Base-by-base conservation (phyloP, 495 filamentous ascomycete species). In the Neurospora hispaniola region DNA sequence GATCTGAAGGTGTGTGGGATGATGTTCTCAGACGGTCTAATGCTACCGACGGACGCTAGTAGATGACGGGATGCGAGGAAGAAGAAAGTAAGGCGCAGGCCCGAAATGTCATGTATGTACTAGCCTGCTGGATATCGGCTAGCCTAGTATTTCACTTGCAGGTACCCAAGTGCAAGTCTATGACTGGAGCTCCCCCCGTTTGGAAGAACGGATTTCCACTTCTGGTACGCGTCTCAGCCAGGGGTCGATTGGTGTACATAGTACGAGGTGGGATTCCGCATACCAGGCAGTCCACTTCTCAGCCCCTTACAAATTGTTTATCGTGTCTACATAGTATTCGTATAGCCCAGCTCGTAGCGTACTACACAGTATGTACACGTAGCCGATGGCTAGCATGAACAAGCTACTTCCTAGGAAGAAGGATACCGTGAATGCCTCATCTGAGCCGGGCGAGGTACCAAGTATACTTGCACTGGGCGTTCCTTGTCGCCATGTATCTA, bases 61-160 rank as follows among this genome's bases (percentile, higher is more conserved):
- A 66, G 54, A 66, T 66, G 54, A 66, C 54, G 54, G 54, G 54
- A 66, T 66, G 54, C 54, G 54, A 66, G 54, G 54, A 66, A 66
- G 54, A 62, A 62, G 27, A 66, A 59, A 66, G 54, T 35, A 35
- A 27, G 54, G 54, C 27, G 54, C 27, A 66, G 54, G 54, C 54
- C 54, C 54, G 31, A 35, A 66, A 66, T 66, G 54, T 66, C 54
- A 35, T 62, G 46, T 27, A 54, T 54, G 54, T 54, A 54, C 46
- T 54, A 54, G 54, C 54, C 2, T 62, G 54, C 54, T 62, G 54
- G 54, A 31, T 66, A 35, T 66, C 54, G 54, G 27, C 23, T 66
- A 38, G 54, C 23, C 54, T 35, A 38, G 12, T 5, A 66, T 66
- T 66, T 66, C 54, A 66, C 54, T 66, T 66, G 54, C 54, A 66